phyloP scores from a whole-genome alignment of 352 stramenopile genomes.

The Thraustochytrium sp. region DNA sequence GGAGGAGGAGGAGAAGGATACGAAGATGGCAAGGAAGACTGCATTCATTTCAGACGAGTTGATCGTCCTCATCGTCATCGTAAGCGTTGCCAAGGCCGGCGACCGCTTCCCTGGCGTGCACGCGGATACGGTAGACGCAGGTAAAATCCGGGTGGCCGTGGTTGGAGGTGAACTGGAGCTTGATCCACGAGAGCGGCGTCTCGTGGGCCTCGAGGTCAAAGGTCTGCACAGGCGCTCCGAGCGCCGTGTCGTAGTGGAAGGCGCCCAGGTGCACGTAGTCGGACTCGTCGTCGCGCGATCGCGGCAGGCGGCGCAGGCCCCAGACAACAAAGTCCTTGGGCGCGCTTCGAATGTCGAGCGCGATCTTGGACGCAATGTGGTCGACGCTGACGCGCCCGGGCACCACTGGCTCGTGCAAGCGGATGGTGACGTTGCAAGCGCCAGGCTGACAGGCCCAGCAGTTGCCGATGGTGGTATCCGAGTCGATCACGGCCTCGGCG shows the following conservation, averaged over 20 bases:
- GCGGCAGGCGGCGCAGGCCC: conserved; percentile 31
- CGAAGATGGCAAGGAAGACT: too few species aligned
- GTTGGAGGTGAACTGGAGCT: conserved; percentile 68
- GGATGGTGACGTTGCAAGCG: conserved; percentile 64
- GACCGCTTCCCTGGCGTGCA: too few species aligned
- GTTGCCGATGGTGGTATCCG: conserved; percentile 56
- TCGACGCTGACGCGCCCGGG: conserved; percentile 66
- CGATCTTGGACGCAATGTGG: conserved; percentile 66
- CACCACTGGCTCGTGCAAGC: conserved; percentile 63
- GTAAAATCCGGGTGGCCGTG: conserved; percentile 74
- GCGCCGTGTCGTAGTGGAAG: conserved; percentile 54
- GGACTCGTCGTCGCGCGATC: background rate
- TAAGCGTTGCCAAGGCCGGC: too few species aligned
- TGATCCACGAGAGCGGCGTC: conserved; percentile 58
- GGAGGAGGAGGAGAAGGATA: too few species aligned
- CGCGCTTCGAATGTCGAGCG: conserved; percentile 64
- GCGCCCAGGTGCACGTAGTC: background rate
- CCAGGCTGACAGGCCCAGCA: conserved; percentile 66
- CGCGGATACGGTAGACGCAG: conserved; percentile 70
- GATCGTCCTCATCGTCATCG: too few species aligned
- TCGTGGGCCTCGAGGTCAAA: conserved; percentile 51
- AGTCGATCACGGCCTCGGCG: conserved; percentile 16
- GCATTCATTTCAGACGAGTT: too few species aligned
- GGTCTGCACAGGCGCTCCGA: conserved; percentile 13
- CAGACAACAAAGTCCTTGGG: conserved; percentile 62